Base-by-base conservation (phyloP, 2,329 filamentous ascomycete species). In the Arthrobotrys megalospora region DNA sequence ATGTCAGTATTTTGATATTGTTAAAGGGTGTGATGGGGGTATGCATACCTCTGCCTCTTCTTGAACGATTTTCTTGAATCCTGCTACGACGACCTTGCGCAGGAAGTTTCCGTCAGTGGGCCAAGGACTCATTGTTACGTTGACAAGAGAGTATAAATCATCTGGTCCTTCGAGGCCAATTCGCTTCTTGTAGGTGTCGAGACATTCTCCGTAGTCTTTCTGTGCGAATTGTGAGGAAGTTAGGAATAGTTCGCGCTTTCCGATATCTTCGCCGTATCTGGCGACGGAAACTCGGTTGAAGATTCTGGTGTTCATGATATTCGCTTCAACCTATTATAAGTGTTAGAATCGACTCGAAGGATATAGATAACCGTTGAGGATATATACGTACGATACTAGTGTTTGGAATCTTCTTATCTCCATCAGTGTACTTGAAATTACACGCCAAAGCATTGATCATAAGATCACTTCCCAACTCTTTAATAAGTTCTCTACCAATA, bases 101-200 rank as follows among this genome's bases (percentile, higher is more conserved):
- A 86, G 83, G 76, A 87, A 86, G 24, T 28, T 28, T 28, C 24
- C 24, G 48, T 85, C 83, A 1, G 85, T 85, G 0, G 85, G 84
- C 52, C 85, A 86, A 0, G 86, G 85, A 4, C 84, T 85, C 86
- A 87, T 87, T 38, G 86, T 85, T 0, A 87, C 86, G 28, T 87
- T 87, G 7, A 85, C 83, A 7, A 87, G 62, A 0, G 87, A 86
- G 77, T 86, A 85, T 1, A 87, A 80, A 55, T 85, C 84, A 10
- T 85, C 82, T 0, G 81, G 55, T 16, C 82, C 84, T 0, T 82
- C 67, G 0, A 86, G 81, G 0, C 84, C 84, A 21, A 87, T 84
- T 8, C 86, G 82, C 41, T 82, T 81, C 82, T 86, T 86, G 80
- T 86, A 87, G 10, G 84, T 83, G 0, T 82, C 58, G 8, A 83